Conservation (phyloP, 1,284 basidiomycete species). For the Sparassis latifolia region DNA sequence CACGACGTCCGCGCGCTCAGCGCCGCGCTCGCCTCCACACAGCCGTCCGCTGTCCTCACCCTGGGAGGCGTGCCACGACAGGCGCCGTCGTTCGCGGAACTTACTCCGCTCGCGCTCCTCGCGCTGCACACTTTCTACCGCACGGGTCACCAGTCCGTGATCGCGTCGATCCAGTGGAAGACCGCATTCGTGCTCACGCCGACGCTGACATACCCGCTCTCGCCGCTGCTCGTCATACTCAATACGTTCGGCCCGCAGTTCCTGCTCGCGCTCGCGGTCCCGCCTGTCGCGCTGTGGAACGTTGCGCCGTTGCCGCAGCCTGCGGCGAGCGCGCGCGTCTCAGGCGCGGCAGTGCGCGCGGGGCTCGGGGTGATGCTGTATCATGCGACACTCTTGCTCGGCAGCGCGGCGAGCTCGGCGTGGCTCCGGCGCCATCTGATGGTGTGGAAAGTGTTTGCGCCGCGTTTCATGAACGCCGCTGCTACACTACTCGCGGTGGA, state of each 20-base stretch:
- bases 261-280: slow-evolving; percentile 58
- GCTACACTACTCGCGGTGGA: slow-evolving; percentile 49
- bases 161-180: slow-evolving; percentile 95
- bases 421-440: slow-evolving; percentile 86
- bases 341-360: slow-evolving; percentile 39
- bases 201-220: slow-evolving; percentile 67
- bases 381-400: slow-evolving; percentile 60
- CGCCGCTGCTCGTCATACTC: slow-evolving; percentile 71
- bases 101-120: slow-evolving; percentile 71
- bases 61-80: slow-evolving; percentile 22
- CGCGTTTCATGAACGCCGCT: slow-evolving; percentile 82
- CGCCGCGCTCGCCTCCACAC: slow-evolving; percentile 38
- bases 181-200: slow-evolving; percentile 76
- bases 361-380: slow-evolving; percentile 66
- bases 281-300: slow-evolving; percentile 87
- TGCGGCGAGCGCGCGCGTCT: slow-evolving; percentile 20
- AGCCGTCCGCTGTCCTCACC: slow-evolving; percentile 36
- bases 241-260: slow-evolving; percentile 79
- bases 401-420: slow-evolving; percentile 70
- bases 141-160: slow-evolving; percentile 89
- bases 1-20: slow-evolving; percentile 64
- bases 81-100: slow-evolving; percentile 53
- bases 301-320: slow-evolving; percentile 49
- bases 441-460: slow-evolving; percentile 99
- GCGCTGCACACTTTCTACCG: slow-evolving; percentile 75